Evolutionary conservation across 139 green algal genomes (phyloP), one percentile per base, ranked within the genome.

Genomic region (Edaphochlamys debaryana): DNA sequence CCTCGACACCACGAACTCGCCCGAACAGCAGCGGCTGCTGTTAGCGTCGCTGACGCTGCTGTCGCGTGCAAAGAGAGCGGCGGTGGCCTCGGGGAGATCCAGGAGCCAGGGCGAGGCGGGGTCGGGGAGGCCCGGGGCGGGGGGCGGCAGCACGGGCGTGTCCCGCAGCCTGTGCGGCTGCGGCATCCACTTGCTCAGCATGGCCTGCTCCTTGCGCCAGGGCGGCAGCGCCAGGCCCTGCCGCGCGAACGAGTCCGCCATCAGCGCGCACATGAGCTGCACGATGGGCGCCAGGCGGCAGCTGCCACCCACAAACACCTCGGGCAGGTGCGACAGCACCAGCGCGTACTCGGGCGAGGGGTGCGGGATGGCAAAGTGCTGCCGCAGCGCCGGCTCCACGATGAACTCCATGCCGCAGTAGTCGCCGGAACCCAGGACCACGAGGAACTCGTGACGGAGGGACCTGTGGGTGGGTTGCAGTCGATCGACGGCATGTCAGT

Each of bases 151-250:
- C 9, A 54, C 13, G 45, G 45, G 45, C 45, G 45, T 54, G 45
- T 54, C 45, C 45, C 45, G 45, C 9, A 54, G 45, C 11, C 45
- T 9, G 45, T 54, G 45, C 45, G 45, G 45, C 45, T 54, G 45
- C 45, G 77, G 85, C 79, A 89, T 37, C 85, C 85, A 86, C 63
- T 86, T 89, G 85, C 77, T 86, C 9, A 90, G 78, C 82, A 90
- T 90, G 66, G 73, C 41, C 22, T 56, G 25, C 19, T 83, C 78
- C 1, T 73, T 62, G 45, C 87, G 66, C 87, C 87, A 90, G 52
- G 87, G 87, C 13, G 87, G 77, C 41, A 88, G 67, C 23, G 78
- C 71, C 29, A 90, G 78, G 40, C 71, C 82, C 48, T 67, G 69
- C 11, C 27, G 37, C 48, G 82, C 73, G 42, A 90, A 90, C 36